Percentiles rank a stretch among this genome's conserved stretches.
Evolutionary conservation across 2,329 filamentous ascomycete species (phyloP).

Genomic region (Periconia digitata): DNA sequence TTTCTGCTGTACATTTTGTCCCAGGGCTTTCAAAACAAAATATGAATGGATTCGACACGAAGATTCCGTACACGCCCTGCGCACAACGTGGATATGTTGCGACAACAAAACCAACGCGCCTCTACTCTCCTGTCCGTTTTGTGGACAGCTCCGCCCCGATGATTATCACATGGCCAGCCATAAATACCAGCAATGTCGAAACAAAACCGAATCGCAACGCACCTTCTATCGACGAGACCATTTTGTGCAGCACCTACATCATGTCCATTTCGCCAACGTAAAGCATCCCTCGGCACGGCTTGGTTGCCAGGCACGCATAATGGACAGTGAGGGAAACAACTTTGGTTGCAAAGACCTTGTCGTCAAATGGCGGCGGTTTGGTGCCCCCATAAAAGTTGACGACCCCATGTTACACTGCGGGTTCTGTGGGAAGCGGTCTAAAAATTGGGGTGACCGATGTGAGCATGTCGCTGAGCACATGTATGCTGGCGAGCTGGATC

Average conservation of each 20-base stretch:
- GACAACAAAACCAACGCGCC: constrained; percentile 24
- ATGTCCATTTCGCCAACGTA: constrained; percentile 36
- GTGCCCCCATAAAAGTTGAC: constrained; percentile 36
- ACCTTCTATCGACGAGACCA: constrained; percentile 41
- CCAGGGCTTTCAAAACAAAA: constrained; percentile 39
- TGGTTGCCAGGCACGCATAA: constrained; percentile 35
- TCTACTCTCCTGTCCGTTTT: constrained; percentile 35
- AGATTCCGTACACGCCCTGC: constrained; percentile 41
- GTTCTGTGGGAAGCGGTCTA: constrained; percentile 36
- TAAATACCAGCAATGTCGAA: constrained; percentile 38
- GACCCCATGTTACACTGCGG: constrained; percentile 42
- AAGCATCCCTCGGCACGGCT: constrained; percentile 37
- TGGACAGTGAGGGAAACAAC: constrained; percentile 30
- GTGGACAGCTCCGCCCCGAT: constrained; percentile 32
- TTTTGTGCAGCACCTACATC: constrained; percentile 39
- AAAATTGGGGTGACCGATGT: constrained; percentile 34
- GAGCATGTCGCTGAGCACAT: constrained; percentile 38
- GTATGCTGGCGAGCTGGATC: constrained; percentile 27
- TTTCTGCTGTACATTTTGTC: constrained; percentile 42
- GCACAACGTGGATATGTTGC: constrained; percentile 42
- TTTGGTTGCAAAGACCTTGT: constrained; percentile 41
- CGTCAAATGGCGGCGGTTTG: constrained; percentile 38
- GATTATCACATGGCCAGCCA: constrained; percentile 38
- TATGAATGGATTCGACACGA: constrained; percentile 43
- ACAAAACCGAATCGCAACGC: constrained; percentile 38